Conservation (phyloP, 2,329 filamentous ascomycete species). For the Calonectria pseudoturangicola region DNA sequence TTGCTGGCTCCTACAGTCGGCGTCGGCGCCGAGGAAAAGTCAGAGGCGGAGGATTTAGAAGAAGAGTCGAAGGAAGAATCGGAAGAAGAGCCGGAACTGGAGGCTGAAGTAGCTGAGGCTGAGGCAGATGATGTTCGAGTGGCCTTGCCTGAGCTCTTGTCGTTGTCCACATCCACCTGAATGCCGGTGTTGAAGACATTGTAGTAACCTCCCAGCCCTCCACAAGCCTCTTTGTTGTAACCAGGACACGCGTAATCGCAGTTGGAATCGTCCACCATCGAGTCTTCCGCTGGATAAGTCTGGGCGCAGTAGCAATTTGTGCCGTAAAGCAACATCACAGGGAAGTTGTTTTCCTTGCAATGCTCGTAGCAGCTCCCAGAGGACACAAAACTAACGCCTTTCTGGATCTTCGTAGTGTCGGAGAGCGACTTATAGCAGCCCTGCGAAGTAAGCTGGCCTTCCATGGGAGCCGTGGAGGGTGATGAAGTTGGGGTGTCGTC, state of each 20-base stretch:
- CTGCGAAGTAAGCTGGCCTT: constrained; percentile 31
- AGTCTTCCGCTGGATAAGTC: constrained; percentile 37
- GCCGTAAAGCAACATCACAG: constrained; percentile 29
- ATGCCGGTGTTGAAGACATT: constrained; percentile 43
- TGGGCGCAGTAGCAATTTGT: constrained; percentile 43
- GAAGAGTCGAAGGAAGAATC: background rate
- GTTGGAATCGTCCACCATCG: constrained; percentile 37
- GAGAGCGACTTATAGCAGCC: constrained; percentile 45
- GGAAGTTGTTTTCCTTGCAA: background rate
- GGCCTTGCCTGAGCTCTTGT: constrained; percentile 6
- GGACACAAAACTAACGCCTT: background rate
- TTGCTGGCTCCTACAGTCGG: background rate
- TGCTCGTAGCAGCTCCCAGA: background rate
- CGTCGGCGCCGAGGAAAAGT: background rate
- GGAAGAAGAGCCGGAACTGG: background rate
- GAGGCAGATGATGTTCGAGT: background rate
- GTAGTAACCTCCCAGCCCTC: constrained; percentile 32
- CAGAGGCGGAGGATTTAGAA: background rate
- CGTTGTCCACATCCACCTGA: background rate
- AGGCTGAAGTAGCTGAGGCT: background rate
- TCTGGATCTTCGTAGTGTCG: background rate
- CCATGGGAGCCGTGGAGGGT: background rate
- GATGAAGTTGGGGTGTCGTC: constrained; percentile 62
- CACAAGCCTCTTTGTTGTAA: constrained; percentile 38
- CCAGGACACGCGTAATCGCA: constrained; percentile 44